These are phyloP conservation scores for Fusarium secorum DNA, from an alignment of 2,329 filamentous ascomycete species.

Conservation along the genomic window DNA sequence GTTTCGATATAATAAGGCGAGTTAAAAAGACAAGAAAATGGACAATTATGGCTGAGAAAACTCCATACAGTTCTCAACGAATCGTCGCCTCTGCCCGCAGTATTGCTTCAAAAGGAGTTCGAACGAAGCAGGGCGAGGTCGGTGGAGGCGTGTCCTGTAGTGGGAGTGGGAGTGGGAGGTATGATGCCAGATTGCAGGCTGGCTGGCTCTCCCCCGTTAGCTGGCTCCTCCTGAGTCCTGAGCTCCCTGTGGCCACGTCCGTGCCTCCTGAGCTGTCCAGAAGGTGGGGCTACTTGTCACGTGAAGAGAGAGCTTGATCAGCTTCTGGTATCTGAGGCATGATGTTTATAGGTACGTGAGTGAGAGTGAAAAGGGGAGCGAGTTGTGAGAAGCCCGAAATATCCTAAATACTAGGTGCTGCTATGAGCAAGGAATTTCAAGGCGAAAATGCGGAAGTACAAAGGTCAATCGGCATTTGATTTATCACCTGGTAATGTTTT, in stretches of 20 bases:
- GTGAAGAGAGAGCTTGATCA: conserved; percentile 36
- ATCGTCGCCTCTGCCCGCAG: conserved; percentile 44
- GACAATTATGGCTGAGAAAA: conserved; percentile 31
- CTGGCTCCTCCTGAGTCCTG: conserved; percentile 43
- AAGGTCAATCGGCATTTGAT: not conserved
- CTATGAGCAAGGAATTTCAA: not conserved
- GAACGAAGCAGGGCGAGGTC: conserved; percentile 38
- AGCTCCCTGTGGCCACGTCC: conserved; percentile 44
- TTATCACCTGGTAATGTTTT: not conserved
- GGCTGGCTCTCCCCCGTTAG: conserved; percentile 19
- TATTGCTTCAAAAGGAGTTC: conserved; percentile 37
- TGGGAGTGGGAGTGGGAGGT: conserved; percentile 44
- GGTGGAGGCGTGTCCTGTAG: conserved; percentile 39
- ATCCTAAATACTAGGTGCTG: not conserved
- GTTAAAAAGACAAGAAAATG: conserved; percentile 26
- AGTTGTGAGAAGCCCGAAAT: not conserved
- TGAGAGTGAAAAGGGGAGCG: not conserved
- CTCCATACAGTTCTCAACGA: conserved; percentile 30
- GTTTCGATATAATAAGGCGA: conserved; percentile 26
- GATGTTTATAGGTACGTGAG: not conserved
- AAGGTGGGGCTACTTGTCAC: conserved; percentile 38
- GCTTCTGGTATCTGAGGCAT: not conserved
- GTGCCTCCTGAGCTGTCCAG: conserved; percentile 40
- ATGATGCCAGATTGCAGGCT: conserved; percentile 58
- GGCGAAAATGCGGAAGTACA: not conserved